Conservation (phyloP, 306 rosid genomes). For the Geum urbanum region DNA sequence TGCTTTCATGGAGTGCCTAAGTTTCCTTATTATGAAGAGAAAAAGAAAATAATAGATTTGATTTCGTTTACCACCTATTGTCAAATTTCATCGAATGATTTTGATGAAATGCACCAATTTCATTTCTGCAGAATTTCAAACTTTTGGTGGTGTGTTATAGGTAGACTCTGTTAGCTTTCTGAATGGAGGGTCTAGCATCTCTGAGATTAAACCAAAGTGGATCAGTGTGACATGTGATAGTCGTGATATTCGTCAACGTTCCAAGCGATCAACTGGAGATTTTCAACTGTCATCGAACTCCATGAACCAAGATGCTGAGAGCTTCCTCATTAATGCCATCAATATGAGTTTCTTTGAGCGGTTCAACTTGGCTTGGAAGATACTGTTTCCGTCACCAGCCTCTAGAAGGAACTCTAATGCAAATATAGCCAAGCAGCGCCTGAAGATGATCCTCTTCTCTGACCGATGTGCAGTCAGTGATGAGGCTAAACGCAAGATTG, state of each 20-base stretch:
- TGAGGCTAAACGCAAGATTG: slow-evolving; percentile 83
- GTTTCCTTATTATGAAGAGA: not conserved
- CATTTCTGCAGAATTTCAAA: slow-evolving; percentile 7
- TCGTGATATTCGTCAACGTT: slow-evolving; percentile 33
- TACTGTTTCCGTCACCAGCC: slow-evolving; percentile 69
- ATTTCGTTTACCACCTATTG: not conserved
- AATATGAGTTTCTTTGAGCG: slow-evolving; percentile 91
- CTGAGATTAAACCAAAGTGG: slow-evolving; percentile 48
- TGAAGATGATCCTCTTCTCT: slow-evolving; percentile 92
- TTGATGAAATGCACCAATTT: not conserved
- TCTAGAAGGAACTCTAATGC: slow-evolving; percentile 73
- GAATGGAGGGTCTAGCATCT: slow-evolving; percentile 45
- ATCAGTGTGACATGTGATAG: slow-evolving; percentile 37
- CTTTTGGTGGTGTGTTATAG: slow-evolving; percentile 42
- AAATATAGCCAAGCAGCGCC: slow-evolving; percentile 84
- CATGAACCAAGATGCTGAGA: slow-evolving; percentile 58
- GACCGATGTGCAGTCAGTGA: slow-evolving; percentile 93
- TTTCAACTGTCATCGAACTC: slow-evolving; percentile 43
- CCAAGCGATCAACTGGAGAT: slow-evolving; percentile 44
- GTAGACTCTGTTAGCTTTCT: slow-evolving; percentile 51
- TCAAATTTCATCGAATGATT: not conserved
- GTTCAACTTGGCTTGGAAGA: slow-evolving; percentile 86
- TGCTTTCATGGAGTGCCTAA: not conserved
- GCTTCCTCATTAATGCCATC: slow-evolving; percentile 78
- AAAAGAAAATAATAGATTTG: not conserved